Evolutionary conservation across 164 flowering plant species (phyloP).

Genomic region (Vitis labrusca): DNA sequence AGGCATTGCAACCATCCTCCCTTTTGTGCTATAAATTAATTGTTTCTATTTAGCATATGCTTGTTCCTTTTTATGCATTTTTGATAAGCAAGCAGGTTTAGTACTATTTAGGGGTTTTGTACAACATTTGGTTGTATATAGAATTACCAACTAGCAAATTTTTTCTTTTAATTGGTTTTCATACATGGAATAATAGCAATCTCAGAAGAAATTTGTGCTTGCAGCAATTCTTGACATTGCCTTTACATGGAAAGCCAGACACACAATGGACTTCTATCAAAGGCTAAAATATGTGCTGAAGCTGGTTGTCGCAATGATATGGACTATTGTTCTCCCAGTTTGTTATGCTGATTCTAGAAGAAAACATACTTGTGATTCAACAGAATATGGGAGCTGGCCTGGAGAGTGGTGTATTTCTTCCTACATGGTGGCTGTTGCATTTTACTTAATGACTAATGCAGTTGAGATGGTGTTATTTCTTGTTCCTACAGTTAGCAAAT

Average conservation of each 20-base stretch:
- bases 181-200: background rate
- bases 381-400: slow-evolving; percentile 49
- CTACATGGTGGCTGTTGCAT: slow-evolving; percentile 72
- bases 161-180: background rate
- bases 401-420: slow-evolving; percentile 80
- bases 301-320: slow-evolving; percentile 61
- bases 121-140: too few species aligned
- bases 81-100: too few species aligned
- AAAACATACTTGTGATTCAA: slow-evolving; percentile 62
- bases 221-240: slow-evolving; percentile 83
- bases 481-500: slow-evolving; percentile 76
- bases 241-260: slow-evolving; percentile 88
- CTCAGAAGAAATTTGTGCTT: slow-evolving; percentile 11
- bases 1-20: too few species aligned
- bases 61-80: too few species aligned
- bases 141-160: background rate
- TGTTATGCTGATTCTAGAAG: slow-evolving; percentile 59
- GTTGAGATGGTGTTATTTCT: slow-evolving; percentile 79
- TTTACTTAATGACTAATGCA: slow-evolving; percentile 72
- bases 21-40: too few species aligned
- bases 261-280: slow-evolving; percentile 51
- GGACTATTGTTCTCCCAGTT: slow-evolving; percentile 85
- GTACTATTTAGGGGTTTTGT: too few species aligned
- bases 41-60: too few species aligned
- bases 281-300: slow-evolving; percentile 50